Evolutionary conservation across 495 filamentous ascomycete genomes (phyloP).

Genomic region (Extremus antarcticus): DNA sequence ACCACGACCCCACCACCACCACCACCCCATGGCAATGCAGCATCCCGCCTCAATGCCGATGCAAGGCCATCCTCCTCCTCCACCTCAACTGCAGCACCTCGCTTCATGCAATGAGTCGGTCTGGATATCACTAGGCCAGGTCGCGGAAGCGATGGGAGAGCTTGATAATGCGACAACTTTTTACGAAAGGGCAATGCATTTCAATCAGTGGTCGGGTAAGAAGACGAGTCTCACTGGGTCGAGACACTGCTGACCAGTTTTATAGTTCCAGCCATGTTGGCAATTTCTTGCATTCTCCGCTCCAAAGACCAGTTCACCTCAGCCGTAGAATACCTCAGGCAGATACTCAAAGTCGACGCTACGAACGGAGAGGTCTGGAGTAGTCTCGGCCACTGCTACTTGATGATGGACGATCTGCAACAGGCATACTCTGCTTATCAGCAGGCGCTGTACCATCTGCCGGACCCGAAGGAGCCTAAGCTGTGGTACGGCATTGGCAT

Average conservation of each 20-base stretch:
- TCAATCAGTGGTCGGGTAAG: slow-evolving; percentile 89
- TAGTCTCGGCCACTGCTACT: slow-evolving; percentile 84
- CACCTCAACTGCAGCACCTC: slow-evolving; percentile 50
- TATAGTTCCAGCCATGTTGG: slow-evolving; percentile 85
- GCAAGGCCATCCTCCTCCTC: too few relatives aligned
- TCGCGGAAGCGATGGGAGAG: slow-evolving; percentile 82
- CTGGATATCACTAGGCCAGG: slow-evolving; percentile 81
- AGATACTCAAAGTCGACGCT: slow-evolving; percentile 78
- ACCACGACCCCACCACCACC: too few relatives aligned
- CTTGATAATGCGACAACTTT: slow-evolving; percentile 75
- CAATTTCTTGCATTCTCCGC: slow-evolving; percentile 80
- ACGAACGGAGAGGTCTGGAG: slow-evolving; percentile 95
- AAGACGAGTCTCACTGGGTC: too few relatives aligned
- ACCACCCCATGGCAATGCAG: too few relatives aligned
- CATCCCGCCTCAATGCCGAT: slow-evolving; percentile 18
- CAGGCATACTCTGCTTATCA: slow-evolving; percentile 98
- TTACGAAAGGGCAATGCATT: slow-evolving; percentile 78
- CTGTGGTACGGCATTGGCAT: slow-evolving; percentile 99
- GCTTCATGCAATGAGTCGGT: slow-evolving; percentile 65
- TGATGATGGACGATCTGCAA: slow-evolving; percentile 99
- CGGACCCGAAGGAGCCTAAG: slow-evolving; percentile 96
- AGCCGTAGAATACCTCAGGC: slow-evolving; percentile 85
- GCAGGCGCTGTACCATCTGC: slow-evolving; percentile 82
- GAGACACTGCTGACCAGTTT: too few relatives aligned
- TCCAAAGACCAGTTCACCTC: slow-evolving; percentile 89